These are phyloP conservation scores for Pulveroboletus frians DNA, from an alignment of 768 basidiomycete species.

Conservation along the genomic window DNA sequence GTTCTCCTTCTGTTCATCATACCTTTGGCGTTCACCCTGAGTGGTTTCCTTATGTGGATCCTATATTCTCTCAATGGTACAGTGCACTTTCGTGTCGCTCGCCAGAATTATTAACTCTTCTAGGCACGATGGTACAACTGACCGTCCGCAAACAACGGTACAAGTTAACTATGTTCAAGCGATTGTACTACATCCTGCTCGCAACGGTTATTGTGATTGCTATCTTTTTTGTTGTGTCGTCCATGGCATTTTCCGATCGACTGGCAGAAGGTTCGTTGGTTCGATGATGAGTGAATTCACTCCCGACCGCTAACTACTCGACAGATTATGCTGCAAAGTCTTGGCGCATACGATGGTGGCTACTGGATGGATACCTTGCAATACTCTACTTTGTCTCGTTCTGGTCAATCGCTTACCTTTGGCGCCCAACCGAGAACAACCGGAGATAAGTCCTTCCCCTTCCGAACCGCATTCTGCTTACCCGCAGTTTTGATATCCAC, in stretches of 20 bases:
- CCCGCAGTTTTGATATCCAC: conserved; percentile 41
- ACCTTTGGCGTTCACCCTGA: conserved; percentile 92
- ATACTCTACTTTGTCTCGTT: conserved; percentile 85
- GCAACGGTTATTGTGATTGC: conserved; percentile 75
- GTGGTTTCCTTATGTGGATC: conserved; percentile 94
- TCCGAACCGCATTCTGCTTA: conserved; percentile 13
- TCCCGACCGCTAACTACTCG: background rate
- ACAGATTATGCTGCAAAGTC: conserved; percentile 87
- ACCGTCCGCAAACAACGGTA: conserved; percentile 79
- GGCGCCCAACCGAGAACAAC: conserved; percentile 90
- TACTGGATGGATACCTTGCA: conserved; percentile 92
- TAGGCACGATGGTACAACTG: conserved; percentile 86
- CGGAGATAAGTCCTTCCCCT: conserved; percentile 57
- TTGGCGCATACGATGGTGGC: conserved; percentile 91
- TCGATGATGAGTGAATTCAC: background rate
- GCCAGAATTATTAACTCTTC: conserved; percentile 3
- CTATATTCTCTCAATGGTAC: conserved; percentile 83
- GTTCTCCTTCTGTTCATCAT: conserved; percentile 86
- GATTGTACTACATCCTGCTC: conserved; percentile 80
- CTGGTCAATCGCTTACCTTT: conserved; percentile 76
- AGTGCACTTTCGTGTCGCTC: conserved; percentile 13
- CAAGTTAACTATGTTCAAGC: conserved; percentile 85
- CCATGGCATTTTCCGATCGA: conserved; percentile 86
- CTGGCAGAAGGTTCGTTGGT: conserved; percentile 70
- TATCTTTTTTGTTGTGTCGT: conserved; percentile 90